These are phyloP conservation scores for Brassica hybrid DNA, from an alignment of 441 rosid species.

Conservation along the genomic window DNA sequence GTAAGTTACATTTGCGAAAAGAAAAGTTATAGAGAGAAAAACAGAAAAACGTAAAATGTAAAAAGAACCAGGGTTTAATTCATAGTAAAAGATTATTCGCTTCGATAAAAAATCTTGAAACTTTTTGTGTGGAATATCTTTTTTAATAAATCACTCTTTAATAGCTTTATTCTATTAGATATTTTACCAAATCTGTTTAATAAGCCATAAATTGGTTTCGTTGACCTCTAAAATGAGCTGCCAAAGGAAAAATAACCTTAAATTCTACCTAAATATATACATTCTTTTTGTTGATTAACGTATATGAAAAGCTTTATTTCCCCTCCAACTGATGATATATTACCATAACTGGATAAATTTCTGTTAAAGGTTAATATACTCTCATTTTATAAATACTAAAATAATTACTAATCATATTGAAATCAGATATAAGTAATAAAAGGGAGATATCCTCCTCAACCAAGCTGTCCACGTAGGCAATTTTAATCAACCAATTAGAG, in stretches of 20 bases:
- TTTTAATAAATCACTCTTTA: slow-evolving; percentile 1
- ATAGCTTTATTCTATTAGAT: slow-evolving; percentile 8
- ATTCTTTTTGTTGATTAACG: neutral
- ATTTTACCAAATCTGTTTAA: slow-evolving; percentile 15
- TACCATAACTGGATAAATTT: neutral
- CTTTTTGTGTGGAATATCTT: slow-evolving; percentile 15
- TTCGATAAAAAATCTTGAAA: neutral
- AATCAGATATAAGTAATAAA: neutral
- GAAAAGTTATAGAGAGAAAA: neutral
- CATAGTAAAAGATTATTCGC: slow-evolving; percentile 21
- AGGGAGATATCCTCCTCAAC: too few relatives aligned
- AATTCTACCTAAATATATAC: neutral
- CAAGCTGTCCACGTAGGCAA: too few relatives aligned
- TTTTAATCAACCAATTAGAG: too few relatives aligned
- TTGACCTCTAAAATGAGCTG: neutral
- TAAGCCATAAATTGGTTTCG: neutral
- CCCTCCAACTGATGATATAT: neutral
- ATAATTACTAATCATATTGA: neutral
- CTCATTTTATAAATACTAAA: neutral
- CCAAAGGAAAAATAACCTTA: neutral
- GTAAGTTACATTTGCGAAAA: neutral
- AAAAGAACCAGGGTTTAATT: slow-evolving; percentile 7
- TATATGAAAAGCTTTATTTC: neutral
- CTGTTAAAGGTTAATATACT: neutral
- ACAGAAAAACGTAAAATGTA: neutral